These are phyloP conservation scores for Phycomyces nitens DNA, from an alignment of 192 early-diverging fungal species.

Conservation along the genomic window DNA sequence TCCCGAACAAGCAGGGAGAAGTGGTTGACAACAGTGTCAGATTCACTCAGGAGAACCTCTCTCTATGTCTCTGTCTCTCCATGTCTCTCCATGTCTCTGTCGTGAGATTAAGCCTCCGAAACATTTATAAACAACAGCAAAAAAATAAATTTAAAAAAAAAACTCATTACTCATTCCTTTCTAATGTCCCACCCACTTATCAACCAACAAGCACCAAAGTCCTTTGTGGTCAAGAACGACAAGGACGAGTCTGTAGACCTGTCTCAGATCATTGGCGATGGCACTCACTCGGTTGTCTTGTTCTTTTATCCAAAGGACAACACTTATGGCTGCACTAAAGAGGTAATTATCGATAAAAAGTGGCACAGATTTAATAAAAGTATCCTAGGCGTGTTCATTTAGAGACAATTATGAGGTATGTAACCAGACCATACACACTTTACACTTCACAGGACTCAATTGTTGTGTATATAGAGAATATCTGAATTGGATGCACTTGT, in stretches of 20 bases:
- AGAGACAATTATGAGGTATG: slow-evolving; percentile 34
- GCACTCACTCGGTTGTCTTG: slow-evolving; percentile 18
- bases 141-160: background rate
- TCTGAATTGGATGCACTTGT: slow-evolving; percentile 32
- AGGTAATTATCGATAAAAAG: too few species aligned
- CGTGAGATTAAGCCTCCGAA: background rate
- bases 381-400: slow-evolving; percentile 35
- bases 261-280: slow-evolving; percentile 27
- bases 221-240: slow-evolving; percentile 33
- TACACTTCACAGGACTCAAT: background rate
- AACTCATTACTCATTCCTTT: background rate
- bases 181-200: slow-evolving; percentile 25
- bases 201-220: slow-evolving; percentile 28
- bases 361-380: too few species aligned
- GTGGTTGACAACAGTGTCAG: too few species aligned
- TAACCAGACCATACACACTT: background rate
- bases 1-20: too few species aligned
- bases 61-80: too few species aligned
- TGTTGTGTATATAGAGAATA: slow-evolving; percentile 13
- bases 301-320: slow-evolving; percentile 45
- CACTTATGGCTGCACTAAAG: slow-evolving; percentile 32
- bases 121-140: background rate
- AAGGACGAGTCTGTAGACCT: slow-evolving; percentile 25
- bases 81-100: too few species aligned
- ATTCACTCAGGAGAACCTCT: too few species aligned